Evolutionary conservation across 352 stramenopile species (phyloP), one percentile per base, ranked within the genome.

Genomic region (Globisporangium paroecandrum): DNA sequence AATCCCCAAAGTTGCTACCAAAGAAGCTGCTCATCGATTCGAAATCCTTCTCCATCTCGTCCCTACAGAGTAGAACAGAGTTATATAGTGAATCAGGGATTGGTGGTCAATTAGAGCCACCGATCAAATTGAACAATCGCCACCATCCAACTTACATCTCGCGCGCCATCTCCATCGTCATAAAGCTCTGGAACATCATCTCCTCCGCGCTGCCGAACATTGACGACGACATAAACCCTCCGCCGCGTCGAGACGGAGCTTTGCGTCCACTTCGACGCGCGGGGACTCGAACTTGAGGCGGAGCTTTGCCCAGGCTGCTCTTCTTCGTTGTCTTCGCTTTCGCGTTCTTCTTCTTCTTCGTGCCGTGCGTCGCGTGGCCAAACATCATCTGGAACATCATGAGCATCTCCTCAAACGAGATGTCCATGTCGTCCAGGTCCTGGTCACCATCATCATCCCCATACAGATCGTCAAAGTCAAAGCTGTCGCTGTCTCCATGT

Each of bases 341-440:
- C 41, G 3, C 29, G 0, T 46, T 47, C n/a, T 58, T 61, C 38
- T 68, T 76, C 43, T 46, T 70, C 29, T 60, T 47, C 3, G 27
- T 61, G 51, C 41, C 1, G 32, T 58, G 56, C 12, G n/a, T 58
- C 18, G 36, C 56, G 36, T 51, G 56, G 58, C 76, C 76, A 70
- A 91, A 91, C 69, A 91, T 68, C 79, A 91, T 86, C 63, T 91
- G 72, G 38, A 91, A 91, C 83, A 91, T 89, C 68, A 82, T 80
- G 43, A 91, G 79, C 83, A 91, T 91, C 55, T 89, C 81, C 6
- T 89, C 81, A 49, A 89, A 79, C 27, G 82, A 84, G 46, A 78
- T 70, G 56, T 81, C 70, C 27, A 83, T 64, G 36, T 80, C 74
- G 34, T 78, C 72, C n/a, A 75, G 47, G 58, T 78, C 69, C 3